Evolutionary conservation across 495 filamentous ascomycete genomes (phyloP).

Genomic region (Copromyces sp.): DNA sequence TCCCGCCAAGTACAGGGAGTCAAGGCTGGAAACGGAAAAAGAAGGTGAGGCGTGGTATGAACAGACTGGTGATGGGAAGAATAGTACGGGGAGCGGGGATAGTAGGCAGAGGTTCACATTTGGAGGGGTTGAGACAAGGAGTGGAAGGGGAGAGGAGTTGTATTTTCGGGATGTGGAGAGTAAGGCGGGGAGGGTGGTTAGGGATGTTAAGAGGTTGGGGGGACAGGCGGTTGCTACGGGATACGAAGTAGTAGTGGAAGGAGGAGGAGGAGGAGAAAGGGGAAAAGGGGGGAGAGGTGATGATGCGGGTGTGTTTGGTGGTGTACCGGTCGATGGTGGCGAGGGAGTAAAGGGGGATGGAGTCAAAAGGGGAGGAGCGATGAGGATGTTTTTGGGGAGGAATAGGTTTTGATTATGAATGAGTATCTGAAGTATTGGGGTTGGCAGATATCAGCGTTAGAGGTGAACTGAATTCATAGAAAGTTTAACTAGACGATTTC

Average conservation of each 20-base stretch:
- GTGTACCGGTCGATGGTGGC: background rate
- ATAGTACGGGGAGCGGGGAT: constrained; percentile 40
- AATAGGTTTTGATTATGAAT: background rate
- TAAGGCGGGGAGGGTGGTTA: constrained; percentile 17
- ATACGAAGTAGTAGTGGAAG: background rate
- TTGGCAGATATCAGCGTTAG: background rate
- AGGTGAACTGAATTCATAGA: too few relatives aligned
- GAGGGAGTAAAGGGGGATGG: background rate
- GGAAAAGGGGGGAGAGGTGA: background rate
- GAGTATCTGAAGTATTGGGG: background rate
- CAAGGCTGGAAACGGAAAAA: constrained; percentile 39
- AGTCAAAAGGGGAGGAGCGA: background rate
- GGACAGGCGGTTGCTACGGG: background rate
- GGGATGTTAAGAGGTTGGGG: constrained; percentile 19
- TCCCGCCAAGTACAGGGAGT: constrained; percentile 22
- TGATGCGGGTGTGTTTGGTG: background rate
- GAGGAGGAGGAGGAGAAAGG: background rate
- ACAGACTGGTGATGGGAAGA: constrained; percentile 34
- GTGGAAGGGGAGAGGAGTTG: constrained; percentile 1
- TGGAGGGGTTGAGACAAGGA: constrained; percentile 10
- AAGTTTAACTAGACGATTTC: too few relatives aligned
- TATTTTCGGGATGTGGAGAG: constrained; percentile 3
- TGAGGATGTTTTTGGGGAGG: constrained; percentile 12
- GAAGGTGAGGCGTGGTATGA: constrained; percentile 47
- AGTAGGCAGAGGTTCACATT: constrained; percentile 48